Conservation (phyloP, 805 yeast species). For the Jamesozyma spencerorum region DNA sequence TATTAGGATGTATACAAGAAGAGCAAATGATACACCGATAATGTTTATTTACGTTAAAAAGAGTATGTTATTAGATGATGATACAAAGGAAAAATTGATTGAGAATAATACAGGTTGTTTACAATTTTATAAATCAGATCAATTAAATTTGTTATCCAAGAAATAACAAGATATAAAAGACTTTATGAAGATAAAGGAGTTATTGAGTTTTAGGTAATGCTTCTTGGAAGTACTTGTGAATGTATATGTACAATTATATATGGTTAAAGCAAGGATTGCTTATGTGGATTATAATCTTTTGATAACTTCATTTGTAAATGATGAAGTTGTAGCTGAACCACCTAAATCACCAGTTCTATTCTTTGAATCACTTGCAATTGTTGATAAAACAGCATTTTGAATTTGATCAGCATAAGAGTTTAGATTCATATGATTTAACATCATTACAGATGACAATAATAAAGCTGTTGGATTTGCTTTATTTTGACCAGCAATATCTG, state of each 20-base stretch:
- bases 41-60: conserved; percentile 23
- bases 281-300: conserved; percentile 33
- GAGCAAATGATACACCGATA: conserved; percentile 24
- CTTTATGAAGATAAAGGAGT: background rate
- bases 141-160: conserved; percentile 6
- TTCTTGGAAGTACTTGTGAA: background rate
- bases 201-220: background rate
- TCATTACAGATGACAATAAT: conserved; percentile 92
- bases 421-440: conserved; percentile 97
- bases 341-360: conserved; percentile 90
- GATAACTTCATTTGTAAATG: conserved; percentile 89
- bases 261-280: too few relatives aligned
- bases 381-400: conserved; percentile 73
- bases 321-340: conserved; percentile 82
- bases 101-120: conserved; percentile 18
- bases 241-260: background rate
- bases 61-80: conserved; percentile 14
- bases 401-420: conserved; percentile 72
- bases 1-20: conserved; percentile 18
- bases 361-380: conserved; percentile 92
- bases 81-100: conserved; percentile 8
- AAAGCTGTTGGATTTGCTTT: conserved; percentile 98
- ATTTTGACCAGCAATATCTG: conserved; percentile 98
- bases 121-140: conserved; percentile 17
- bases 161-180: background rate